Conservation (phyloP, 2,329 filamentous ascomycete species). For the Colletotrichum theobromicola region DNA sequence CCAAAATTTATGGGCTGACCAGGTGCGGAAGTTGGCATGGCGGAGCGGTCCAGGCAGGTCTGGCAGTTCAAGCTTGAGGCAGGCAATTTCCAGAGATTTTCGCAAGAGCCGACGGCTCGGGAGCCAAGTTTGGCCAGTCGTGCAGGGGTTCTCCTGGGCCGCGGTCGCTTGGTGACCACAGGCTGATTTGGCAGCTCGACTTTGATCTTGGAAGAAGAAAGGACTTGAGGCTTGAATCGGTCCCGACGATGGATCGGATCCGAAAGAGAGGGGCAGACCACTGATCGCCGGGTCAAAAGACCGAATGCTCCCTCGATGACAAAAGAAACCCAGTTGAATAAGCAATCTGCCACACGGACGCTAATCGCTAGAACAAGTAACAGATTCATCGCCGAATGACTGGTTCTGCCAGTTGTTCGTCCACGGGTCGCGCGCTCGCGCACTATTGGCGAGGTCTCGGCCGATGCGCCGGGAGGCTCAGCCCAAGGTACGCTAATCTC, state of each 20-base stretch:
- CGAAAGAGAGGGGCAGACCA: not conserved
- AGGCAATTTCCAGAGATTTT: slow-evolving; percentile 9
- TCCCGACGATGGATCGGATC: not conserved
- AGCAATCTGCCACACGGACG: not conserved
- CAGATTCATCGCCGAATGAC: not conserved
- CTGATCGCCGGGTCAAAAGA: not conserved
- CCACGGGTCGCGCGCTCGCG: not conserved
- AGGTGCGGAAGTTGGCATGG: slow-evolving; percentile 1
- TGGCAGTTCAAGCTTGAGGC: not conserved
- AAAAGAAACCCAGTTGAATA: not conserved
- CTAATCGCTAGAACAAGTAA: not conserved
- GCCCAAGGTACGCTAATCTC: not conserved
- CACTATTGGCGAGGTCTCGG: not conserved
- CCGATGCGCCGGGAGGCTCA: not conserved
- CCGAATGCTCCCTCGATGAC: not conserved
- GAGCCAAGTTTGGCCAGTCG: not conserved
- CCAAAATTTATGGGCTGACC: slow-evolving; percentile 11
- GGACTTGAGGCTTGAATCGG: not conserved
- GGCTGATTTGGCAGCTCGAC: not conserved
- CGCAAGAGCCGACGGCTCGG: slow-evolving; percentile 6
- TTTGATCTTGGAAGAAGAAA: not conserved
- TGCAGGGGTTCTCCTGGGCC: slow-evolving; percentile 3
- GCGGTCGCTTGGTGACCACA: not conserved
- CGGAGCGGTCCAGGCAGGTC: not conserved
- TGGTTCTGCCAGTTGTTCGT: not conserved